Conservation (phyloP, 257 asterid species). For the Penstemon barbatus region DNA sequence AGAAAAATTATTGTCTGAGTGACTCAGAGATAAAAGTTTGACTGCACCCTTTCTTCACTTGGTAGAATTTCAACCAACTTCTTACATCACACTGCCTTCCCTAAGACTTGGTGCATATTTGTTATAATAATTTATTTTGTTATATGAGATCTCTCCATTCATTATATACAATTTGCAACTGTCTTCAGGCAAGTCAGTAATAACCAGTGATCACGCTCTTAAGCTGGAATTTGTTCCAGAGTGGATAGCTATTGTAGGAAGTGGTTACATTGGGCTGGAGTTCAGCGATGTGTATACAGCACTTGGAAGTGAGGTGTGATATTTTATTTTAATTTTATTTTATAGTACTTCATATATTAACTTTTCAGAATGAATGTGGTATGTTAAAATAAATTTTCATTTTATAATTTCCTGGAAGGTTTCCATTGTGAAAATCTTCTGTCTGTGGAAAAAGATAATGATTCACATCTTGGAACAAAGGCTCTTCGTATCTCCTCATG, state of each 20-base stretch:
- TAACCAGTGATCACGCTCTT: constrained; percentile 96
- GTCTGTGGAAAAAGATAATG: neutral
- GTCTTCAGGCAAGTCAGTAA: constrained; percentile 83
- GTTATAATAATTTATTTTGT: constrained; percentile 3
- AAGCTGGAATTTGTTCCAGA: constrained; percentile 85
- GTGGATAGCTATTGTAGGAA: constrained; percentile 96
- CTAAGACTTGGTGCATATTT: constrained; percentile 6
- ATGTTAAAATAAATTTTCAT: neutral
- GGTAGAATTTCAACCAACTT: neutral
- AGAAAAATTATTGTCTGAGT: neutral
- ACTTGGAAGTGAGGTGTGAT: constrained; percentile 91
- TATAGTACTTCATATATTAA: constrained; percentile 6
- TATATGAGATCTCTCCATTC: constrained; percentile 8
- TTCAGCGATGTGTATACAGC: constrained; percentile 97
- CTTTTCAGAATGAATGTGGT: constrained; percentile 5
- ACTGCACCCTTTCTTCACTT: neutral
- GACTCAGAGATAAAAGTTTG: neutral
- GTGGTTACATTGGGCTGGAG: constrained; percentile 98
- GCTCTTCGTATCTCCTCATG: neutral
- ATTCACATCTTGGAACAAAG: neutral
- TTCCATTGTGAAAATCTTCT: constrained; percentile 10
- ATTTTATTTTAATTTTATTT: constrained; percentile 6
- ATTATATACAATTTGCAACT: constrained; percentile 16
- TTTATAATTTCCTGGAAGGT: constrained; percentile 14
- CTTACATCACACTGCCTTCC: neutral